A percentile compares a stretch with the other conserved stretches of the same genome.
Conservation (phyloP, 495 filamentous ascomycete species). For the Trichocladium antarcticum region DNA sequence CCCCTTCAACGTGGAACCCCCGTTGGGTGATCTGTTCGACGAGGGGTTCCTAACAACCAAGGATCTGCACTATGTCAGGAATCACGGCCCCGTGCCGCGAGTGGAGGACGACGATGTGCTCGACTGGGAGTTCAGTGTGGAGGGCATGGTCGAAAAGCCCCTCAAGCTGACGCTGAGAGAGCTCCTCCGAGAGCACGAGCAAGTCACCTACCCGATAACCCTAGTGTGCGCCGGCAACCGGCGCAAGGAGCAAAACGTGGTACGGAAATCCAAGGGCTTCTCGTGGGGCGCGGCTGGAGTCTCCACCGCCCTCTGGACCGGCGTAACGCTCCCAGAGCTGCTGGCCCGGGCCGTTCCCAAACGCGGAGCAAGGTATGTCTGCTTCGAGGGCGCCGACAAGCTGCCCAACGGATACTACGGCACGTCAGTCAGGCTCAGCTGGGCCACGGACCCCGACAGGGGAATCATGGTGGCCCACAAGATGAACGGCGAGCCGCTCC, state of each 20-base stretch:
- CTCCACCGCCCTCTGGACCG: constrained; percentile 85
- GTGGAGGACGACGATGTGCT: constrained; percentile 62
- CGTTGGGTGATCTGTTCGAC: constrained; percentile 67
- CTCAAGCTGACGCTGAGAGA: constrained; percentile 63
- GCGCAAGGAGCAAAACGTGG: constrained; percentile 87
- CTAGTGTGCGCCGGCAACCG: constrained; percentile 91
- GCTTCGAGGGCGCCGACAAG: constrained; percentile 88
- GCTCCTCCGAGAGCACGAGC: constrained; percentile 64
- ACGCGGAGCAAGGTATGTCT: constrained; percentile 69
- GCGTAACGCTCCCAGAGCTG: constrained; percentile 64
- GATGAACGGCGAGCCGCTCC: constrained; percentile 82
- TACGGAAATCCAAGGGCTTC: constrained; percentile 89
- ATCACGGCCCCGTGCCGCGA: constrained; percentile 78
- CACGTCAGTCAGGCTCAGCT: constrained; percentile 78
- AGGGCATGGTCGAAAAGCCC: constrained; percentile 75
- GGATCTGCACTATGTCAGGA: constrained; percentile 93
- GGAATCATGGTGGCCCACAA: constrained; percentile 85
- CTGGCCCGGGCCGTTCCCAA: constrained; percentile 56
- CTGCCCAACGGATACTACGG: constrained; percentile 87
- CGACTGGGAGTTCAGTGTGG: constrained; percentile 76
- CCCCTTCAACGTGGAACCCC: constrained; percentile 90
- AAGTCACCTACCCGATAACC: constrained; percentile 79
- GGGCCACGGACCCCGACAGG: constrained; percentile 73
- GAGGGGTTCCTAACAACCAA: constrained; percentile 83
- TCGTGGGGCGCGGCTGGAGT: constrained; percentile 89